Percentiles rank a stretch among this genome's conserved stretches.
Evolutionary conservation across 2,329 filamentous ascomycete species (phyloP).

Genomic region (Pyricularia grisea): DNA sequence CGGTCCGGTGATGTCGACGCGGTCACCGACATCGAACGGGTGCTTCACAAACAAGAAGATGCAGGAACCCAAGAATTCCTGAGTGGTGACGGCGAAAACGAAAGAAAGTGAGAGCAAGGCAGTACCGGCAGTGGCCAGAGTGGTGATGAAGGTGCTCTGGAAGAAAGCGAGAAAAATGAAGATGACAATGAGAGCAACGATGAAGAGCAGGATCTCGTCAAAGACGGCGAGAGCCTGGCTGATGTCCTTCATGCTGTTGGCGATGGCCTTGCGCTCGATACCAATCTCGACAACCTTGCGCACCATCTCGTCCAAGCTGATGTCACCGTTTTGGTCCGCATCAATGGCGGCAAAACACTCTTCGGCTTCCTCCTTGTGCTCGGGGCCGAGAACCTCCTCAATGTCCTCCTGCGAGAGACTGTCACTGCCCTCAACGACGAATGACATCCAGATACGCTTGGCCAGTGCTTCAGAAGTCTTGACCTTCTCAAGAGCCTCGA

Average conservation of each 20-base stretch:
- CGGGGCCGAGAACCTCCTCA: constrained; percentile 72
- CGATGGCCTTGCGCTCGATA: constrained; percentile 78
- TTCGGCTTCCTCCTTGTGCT: constrained; percentile 68
- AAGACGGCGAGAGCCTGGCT: constrained; percentile 88
- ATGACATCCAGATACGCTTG: constrained; percentile 96
- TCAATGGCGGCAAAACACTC: constrained; percentile 79
- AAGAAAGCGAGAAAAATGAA: constrained; percentile 89
- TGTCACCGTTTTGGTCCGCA: constrained; percentile 82
- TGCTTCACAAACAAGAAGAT: constrained; percentile 99
- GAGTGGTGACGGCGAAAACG: constrained; percentile 82
- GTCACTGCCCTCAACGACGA: constrained; percentile 83
- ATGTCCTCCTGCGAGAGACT: constrained; percentile 73
- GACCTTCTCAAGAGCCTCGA: constrained; percentile 79
- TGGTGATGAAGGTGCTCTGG: constrained; percentile 75
- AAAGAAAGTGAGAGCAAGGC: constrained; percentile 93
- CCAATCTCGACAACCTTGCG: constrained; percentile 77
- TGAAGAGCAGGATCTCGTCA: constrained; percentile 72
- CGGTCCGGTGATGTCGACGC: constrained; percentile 64
- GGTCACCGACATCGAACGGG: constrained; percentile 90
- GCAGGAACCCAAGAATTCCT: constrained; percentile 95
- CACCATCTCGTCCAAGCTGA: constrained; percentile 87
- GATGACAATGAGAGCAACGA: constrained; percentile 71
- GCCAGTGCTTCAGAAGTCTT: constrained; percentile 83
- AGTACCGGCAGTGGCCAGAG: constrained; percentile 82
- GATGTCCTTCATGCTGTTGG: constrained; percentile 93